These are phyloP conservation scores for Elsinoe ampelina DNA, from an alignment of 2,329 filamentous ascomycete species.

Conservation along the genomic window DNA sequence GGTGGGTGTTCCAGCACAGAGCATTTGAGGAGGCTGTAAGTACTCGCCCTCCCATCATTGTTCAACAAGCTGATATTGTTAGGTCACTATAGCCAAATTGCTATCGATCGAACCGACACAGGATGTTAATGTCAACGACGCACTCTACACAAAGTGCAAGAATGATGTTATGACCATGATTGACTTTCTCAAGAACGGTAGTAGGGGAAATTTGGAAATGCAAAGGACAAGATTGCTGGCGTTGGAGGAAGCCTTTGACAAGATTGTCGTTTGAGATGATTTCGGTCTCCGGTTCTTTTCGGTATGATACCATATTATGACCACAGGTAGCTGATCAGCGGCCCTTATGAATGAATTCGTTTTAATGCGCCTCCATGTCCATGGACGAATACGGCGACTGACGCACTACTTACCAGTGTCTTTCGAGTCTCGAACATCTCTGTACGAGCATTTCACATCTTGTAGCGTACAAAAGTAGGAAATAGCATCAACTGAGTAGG, in stretches of 20 bases:
- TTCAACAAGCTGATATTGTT: conserved; percentile 5
- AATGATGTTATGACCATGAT: conserved; percentile 37
- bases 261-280: conserved; percentile 20
- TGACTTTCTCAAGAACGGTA: conserved; percentile 36
- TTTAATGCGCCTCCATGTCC: no score
- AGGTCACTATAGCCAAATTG: conserved; percentile 18
- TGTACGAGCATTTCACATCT: no score
- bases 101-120: conserved; percentile 14
- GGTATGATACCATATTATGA: neutral
- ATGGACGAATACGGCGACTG: no score
- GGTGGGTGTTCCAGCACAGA: conserved; percentile 78
- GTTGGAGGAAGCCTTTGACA: conserved; percentile 35
- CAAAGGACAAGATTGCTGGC: conserved; percentile 40
- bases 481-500: neutral
- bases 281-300: neutral
- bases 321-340: neutral
- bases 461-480: no score
- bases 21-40: conserved; percentile 69
- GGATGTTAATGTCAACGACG: conserved; percentile 21
- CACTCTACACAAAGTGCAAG: conserved; percentile 31
- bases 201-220: conserved; percentile 36
- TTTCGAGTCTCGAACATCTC: no score
- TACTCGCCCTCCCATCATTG: conserved; percentile 21
- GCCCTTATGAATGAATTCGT: no score
- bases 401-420: no score